A percentile compares a stretch with the other conserved stretches of the same genome.
These are phyloP conservation scores for Plantago major DNA, from an alignment of 257 asterid species.

Conservation along the genomic window DNA sequence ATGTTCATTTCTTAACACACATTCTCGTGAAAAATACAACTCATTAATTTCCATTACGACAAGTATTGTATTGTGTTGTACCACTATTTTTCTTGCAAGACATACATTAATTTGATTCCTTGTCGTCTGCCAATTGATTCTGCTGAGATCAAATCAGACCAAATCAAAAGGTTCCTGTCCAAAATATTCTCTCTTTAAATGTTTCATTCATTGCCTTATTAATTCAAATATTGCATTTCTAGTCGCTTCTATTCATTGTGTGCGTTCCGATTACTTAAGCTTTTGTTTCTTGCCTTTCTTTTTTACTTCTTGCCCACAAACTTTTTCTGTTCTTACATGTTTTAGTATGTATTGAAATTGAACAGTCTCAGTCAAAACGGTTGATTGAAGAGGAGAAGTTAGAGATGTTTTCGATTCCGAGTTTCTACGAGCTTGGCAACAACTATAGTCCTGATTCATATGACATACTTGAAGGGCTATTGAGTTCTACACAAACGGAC, in stretches of 20 bases:
- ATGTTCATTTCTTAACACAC: background rate
- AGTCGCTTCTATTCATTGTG: background rate
- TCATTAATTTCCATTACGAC: too few relatives aligned
- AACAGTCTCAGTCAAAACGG: constrained; percentile 9
- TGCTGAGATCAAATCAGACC: constrained; percentile 17
- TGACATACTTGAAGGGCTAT: constrained; percentile 32
- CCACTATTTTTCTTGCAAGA: too few relatives aligned
- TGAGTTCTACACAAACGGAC: constrained; percentile 14
- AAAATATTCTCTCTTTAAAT: constrained; percentile 11
- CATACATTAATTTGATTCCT: constrained; percentile 21
- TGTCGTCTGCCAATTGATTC: constrained; percentile 15
- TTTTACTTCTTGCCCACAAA: constrained; percentile 1
- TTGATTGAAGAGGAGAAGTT: background rate
- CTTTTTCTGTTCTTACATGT: background rate
- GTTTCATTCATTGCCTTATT: background rate
- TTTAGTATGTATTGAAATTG: background rate
- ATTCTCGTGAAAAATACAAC: too few relatives aligned
- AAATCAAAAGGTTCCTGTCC: constrained; percentile 11
- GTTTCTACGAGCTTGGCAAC: constrained; percentile 45
- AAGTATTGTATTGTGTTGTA: too few relatives aligned
- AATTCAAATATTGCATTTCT: too few relatives aligned
- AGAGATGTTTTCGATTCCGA: constrained; percentile 45
- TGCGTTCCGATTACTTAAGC: background rate
- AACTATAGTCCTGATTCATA: constrained; percentile 35
- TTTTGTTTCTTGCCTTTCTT: background rate